These are phyloP conservation scores for Friedmanniomyces endolithicus DNA, from an alignment of 495 filamentous ascomycete species.

Conservation along the genomic window DNA sequence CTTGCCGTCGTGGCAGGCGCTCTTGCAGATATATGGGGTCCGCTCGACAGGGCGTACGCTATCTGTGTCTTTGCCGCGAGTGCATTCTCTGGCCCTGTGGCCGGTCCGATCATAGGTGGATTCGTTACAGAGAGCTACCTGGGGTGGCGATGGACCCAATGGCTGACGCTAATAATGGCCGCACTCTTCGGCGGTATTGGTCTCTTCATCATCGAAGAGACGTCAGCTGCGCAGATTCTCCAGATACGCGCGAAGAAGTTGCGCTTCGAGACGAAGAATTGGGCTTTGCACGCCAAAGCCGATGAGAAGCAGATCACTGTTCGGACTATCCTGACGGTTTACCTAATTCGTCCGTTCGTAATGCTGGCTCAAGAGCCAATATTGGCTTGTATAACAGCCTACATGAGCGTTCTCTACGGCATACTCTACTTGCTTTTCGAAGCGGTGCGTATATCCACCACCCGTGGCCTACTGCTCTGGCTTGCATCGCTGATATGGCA, in stretches of 20 bases:
- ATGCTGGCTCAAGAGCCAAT: conserved; percentile 52
- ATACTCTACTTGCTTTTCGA: conserved; percentile 29
- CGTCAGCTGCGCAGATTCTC: conserved; percentile 44
- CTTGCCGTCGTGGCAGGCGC: conserved; percentile 49
- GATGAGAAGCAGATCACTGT: conserved; percentile 42
- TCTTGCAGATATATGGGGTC: conserved; percentile 46
- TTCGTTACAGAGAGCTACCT: conserved; percentile 33
- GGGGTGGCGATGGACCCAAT: conserved; percentile 43
- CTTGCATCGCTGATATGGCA: background rate
- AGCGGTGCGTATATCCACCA: conserved; percentile 10
- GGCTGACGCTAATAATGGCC: conserved; percentile 13
- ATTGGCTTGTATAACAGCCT: conserved; percentile 39
- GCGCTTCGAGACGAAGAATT: conserved; percentile 48
- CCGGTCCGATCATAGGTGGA: conserved; percentile 43
- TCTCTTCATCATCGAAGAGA: conserved; percentile 45
- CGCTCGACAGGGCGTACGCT: conserved; percentile 48
- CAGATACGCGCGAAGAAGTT: conserved; percentile 41
- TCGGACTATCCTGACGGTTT: conserved; percentile 27
- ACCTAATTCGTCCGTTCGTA: conserved; percentile 47
- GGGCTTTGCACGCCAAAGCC: conserved; percentile 43
- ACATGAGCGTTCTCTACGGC: conserved; percentile 31
- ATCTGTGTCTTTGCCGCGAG: conserved; percentile 43
- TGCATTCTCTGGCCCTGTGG: conserved; percentile 45
- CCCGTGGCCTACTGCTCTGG: background rate
- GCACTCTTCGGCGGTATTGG: conserved; percentile 27